phyloP scores from a whole-genome alignment of 495 filamentous ascomycete genomes.

The Articulospora tetracladia region DNA sequence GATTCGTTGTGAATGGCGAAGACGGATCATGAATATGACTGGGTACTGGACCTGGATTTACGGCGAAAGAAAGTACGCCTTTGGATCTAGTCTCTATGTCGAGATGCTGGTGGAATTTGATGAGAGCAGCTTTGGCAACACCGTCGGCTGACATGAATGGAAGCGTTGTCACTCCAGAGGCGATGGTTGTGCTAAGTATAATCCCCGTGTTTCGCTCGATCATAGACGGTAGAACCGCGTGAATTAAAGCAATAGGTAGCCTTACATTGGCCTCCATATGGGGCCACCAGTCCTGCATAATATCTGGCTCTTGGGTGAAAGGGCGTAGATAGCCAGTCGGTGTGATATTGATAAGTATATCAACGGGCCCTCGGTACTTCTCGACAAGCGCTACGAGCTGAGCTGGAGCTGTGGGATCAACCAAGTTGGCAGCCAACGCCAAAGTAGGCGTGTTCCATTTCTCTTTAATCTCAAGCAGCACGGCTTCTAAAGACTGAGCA shows the following conservation, averaged over 20 bases:
- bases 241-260: slow-evolving; percentile 22
- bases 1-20: slow-evolving; percentile 8
- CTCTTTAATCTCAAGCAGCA: slow-evolving; percentile 13
- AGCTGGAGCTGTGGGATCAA: slow-evolving; percentile 14
- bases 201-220: slow-evolving; percentile 16
- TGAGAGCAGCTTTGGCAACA: slow-evolving; percentile 22
- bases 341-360: slow-evolving; percentile 29
- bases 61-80: slow-evolving; percentile 26
- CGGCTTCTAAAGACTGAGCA: neutral
- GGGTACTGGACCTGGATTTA: slow-evolving; percentile 26
- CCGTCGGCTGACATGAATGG: slow-evolving; percentile 26
- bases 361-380: slow-evolving; percentile 20
- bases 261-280: slow-evolving; percentile 23
- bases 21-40: slow-evolving; percentile 21
- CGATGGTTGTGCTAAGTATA: slow-evolving; percentile 27
- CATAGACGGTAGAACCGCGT: slow-evolving; percentile 25
- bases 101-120: slow-evolving; percentile 25
- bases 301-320: slow-evolving; percentile 22
- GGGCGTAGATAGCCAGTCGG: slow-evolving; percentile 16
- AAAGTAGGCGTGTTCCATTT: slow-evolving; percentile 20
- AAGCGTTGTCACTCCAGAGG: slow-evolving; percentile 9
- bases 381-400: slow-evolving; percentile 16
- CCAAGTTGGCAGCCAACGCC: slow-evolving; percentile 20
- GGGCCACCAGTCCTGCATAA: slow-evolving; percentile 22
- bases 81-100: slow-evolving; percentile 23